These are phyloP conservation scores for Xylaria multiplex DNA, from an alignment of 2,329 filamentous ascomycete genomes.

Conservation along the genomic window DNA sequence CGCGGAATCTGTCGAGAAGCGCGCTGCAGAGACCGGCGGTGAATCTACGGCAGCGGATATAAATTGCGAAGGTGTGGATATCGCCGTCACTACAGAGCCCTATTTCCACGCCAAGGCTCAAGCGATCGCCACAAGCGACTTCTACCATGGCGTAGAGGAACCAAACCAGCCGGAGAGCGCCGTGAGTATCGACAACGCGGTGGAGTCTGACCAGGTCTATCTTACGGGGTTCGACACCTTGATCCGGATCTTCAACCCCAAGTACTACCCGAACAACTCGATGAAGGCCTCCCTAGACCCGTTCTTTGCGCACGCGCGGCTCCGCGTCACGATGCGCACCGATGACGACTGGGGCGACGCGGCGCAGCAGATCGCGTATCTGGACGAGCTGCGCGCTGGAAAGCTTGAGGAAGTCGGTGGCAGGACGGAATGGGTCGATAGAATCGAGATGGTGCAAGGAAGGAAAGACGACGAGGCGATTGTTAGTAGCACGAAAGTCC, in stretches of 20 bases:
- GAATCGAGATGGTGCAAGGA: conserved; percentile 69
- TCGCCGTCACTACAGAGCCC: conserved; percentile 75
- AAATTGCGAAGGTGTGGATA: conserved; percentile 60
- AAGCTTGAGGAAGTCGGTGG: conserved; percentile 65
- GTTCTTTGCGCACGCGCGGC: conserved; percentile 69
- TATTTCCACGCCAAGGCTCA: conserved; percentile 78
- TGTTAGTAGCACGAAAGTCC: conserved; percentile 71
- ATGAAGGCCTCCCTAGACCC: conserved; percentile 67
- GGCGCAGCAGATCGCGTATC: conserved; percentile 64
- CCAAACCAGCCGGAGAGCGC: neutral
- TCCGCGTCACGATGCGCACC: conserved; percentile 72
- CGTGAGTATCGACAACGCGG: conserved; percentile 8
- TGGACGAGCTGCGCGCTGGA: conserved; percentile 59
- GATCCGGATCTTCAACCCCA: conserved; percentile 75
- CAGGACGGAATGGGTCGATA: conserved; percentile 64
- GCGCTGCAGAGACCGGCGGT: neutral
- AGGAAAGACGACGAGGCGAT: conserved; percentile 42
- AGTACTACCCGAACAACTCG: conserved; percentile 69
- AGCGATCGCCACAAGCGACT: conserved; percentile 61
- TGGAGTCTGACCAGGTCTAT: conserved; percentile 66
- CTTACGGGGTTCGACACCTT: conserved; percentile 81
- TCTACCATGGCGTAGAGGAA: conserved; percentile 50
- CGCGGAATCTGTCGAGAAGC: neutral
- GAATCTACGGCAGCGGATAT: neutral
- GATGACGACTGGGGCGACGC: conserved; percentile 69